Conservation (phyloP, 2,329 filamentous ascomycete genomes). For the Pseudogymnoascus sp. region DNA sequence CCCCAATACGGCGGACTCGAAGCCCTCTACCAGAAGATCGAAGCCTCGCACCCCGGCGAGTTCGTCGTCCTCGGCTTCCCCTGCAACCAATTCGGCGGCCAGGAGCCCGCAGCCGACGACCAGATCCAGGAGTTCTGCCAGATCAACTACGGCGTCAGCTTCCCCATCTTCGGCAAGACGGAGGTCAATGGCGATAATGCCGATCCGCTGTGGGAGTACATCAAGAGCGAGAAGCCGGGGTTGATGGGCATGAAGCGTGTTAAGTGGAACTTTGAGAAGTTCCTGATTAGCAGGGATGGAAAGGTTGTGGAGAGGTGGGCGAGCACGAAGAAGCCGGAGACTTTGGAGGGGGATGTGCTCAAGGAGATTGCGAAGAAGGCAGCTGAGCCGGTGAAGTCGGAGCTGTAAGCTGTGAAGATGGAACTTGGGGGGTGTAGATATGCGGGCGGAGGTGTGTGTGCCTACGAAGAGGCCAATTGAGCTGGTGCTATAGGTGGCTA, state of each 20-base stretch:
- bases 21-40: constrained; percentile 75
- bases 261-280: constrained; percentile 99
- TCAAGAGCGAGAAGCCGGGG: constrained; percentile 68
- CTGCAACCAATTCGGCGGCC: constrained; percentile 92
- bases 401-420: neutral
- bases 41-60: constrained; percentile 60
- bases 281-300: constrained; percentile 79
- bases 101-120: constrained; percentile 80
- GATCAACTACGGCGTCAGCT: constrained; percentile 87
- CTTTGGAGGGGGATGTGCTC: constrained; percentile 66
- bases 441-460: neutral
- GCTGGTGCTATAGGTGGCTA: neutral
- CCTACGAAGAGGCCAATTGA: neutral
- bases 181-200: constrained; percentile 87
- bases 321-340: constrained; percentile 78
- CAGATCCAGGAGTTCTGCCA: constrained; percentile 82
- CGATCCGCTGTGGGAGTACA: constrained; percentile 71
- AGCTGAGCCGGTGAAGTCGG: constrained; percentile 3
- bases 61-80: constrained; percentile 92
- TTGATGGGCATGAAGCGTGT: constrained; percentile 81
- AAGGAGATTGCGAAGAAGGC: constrained; percentile 53
- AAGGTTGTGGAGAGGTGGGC: constrained; percentile 82
- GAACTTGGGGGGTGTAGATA: neutral
- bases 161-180: constrained; percentile 85
- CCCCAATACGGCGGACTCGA: constrained; percentile 90